Base-by-base conservation (phyloP, 345 rosid species). In the Euphorbia pulcherrima region DNA sequence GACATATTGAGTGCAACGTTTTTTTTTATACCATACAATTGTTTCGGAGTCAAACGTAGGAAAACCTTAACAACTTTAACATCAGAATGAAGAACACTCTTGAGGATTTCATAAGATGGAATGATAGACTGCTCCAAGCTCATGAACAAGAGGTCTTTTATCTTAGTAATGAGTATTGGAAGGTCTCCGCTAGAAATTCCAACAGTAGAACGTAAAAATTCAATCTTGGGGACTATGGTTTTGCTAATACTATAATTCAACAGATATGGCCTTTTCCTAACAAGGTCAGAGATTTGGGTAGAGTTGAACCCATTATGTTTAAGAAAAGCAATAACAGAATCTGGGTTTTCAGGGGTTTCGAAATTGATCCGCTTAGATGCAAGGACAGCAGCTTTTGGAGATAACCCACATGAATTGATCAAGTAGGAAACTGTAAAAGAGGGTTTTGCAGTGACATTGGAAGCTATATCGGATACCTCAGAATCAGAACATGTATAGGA, bases 381-480 rank as follows among this genome's bases (percentile, higher is more conserved):
- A 50, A 35, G 50, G 2, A 44, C 16, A 26, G 73, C 66, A 13
- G 66, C 59, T 47, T 69, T 56, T 48, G 59, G 64, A n/a, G 73
- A 48, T 40, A 69, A 50, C 21, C 73, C 73, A 50, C 56, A 69
- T 50, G 44, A 41, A 46, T 50, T 50, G 33, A 30, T 23, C 23
- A 69, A 60, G 40, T 60, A 60, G 4, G 73, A 69, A 11, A 58
- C 59, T 14, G 53, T 30, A 61, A 52, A 39, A 17, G 67, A 70
- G 28, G 28, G 17, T 2, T 29, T 33, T 33, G 3, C 37, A 7
- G 7, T 33, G 37, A 33, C 3, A 33, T 33, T 33, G 7, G 44
- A 20, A 57, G 30, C 11, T 39, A 23, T 46, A 47, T n/a, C 16
- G 8, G n/a, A n/a, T 33, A 3, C 7, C 37, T 33, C 37, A 33